Conservation (phyloP, 768 basidiomycete species). For the Mycena floridula region DNA sequence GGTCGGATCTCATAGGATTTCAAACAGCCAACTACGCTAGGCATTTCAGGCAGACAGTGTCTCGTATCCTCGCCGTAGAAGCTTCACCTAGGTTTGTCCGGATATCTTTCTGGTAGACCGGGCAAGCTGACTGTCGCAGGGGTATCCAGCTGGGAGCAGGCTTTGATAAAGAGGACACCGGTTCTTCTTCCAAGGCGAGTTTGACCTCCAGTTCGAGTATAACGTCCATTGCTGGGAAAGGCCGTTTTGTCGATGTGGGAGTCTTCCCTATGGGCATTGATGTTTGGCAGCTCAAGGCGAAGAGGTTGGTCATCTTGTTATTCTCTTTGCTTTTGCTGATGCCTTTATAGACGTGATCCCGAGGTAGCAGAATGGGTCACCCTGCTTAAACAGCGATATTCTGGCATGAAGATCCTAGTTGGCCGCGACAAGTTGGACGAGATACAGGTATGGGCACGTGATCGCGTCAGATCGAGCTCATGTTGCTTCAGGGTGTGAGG, state of each 20-base stretch:
- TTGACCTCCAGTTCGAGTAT: background rate
- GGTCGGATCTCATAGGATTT: conserved; percentile 89
- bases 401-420: conserved; percentile 82
- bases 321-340: background rate
- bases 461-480: background rate
- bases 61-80: conserved; percentile 73
- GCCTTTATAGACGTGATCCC: conserved; percentile 46
- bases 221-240: conserved; percentile 22
- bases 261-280: conserved; percentile 93
- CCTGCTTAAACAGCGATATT: conserved; percentile 73
- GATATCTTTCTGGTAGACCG: too few relatives aligned
- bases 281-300: conserved; percentile 57
- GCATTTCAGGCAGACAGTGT: conserved; percentile 83
- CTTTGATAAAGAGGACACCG: background rate
- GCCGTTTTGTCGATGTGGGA: conserved; percentile 76
- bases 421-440: conserved; percentile 88
- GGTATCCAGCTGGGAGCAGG: background rate
- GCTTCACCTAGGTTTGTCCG: conserved; percentile 81
- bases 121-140: too few relatives aligned
- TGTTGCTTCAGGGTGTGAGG: conserved; percentile 55
- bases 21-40: conserved; percentile 80
- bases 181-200: background rate
- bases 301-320: conserved; percentile 41
- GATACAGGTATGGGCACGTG: conserved; percentile 55
- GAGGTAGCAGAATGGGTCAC: conserved; percentile 83